A percentile compares a stretch with the other conserved stretches of the same genome.
These are phyloP conservation scores for Cladorrhinum samala DNA, from an alignment of 495 filamentous ascomycete species.

Conservation along the genomic window DNA sequence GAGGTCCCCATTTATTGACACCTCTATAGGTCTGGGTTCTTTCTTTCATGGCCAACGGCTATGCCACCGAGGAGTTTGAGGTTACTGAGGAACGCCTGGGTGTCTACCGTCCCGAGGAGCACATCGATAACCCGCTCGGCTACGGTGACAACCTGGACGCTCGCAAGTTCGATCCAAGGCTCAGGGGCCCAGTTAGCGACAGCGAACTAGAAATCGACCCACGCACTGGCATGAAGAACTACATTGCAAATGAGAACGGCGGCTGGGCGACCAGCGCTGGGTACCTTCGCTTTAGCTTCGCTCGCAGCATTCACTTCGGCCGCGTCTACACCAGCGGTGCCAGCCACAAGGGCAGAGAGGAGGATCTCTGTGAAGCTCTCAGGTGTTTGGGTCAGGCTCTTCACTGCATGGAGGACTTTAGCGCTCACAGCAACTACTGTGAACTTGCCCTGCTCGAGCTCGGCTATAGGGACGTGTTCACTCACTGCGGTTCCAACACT, in stretches of 20 bases:
- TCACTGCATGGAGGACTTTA: conserved; percentile 89
- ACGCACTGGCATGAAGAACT: conserved; percentile 95
- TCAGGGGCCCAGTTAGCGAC: conserved; percentile 67
- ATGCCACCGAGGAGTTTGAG: conserved; percentile 95
- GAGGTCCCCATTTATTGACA: background rate
- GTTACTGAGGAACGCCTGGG: conserved; percentile 88
- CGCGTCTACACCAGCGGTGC: conserved; percentile 74
- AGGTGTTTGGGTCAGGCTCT: conserved; percentile 81
- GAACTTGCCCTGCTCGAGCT: conserved; percentile 85
- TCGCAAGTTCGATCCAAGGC: conserved; percentile 71
- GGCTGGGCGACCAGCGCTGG: conserved; percentile 83
- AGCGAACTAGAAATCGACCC: conserved; percentile 77
- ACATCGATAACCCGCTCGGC: conserved; percentile 86
- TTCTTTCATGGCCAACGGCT: conserved; percentile 88
- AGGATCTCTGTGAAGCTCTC: conserved; percentile 84
- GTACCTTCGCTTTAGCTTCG: conserved; percentile 80
- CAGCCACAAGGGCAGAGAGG: conserved; percentile 60
- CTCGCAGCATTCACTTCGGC: conserved; percentile 82
- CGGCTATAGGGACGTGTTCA: conserved; percentile 73
- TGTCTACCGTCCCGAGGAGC: conserved; percentile 90
- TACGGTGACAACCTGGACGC: conserved; percentile 89
- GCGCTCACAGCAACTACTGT: conserved; percentile 90
- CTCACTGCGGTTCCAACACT: conserved; percentile 72
- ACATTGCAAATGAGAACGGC: conserved; percentile 87
- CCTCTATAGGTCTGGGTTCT: conserved; percentile 63